Evolutionary conservation across 495 filamentous ascomycete species (phyloP).

Genomic region (Cladorrhinum samala): DNA sequence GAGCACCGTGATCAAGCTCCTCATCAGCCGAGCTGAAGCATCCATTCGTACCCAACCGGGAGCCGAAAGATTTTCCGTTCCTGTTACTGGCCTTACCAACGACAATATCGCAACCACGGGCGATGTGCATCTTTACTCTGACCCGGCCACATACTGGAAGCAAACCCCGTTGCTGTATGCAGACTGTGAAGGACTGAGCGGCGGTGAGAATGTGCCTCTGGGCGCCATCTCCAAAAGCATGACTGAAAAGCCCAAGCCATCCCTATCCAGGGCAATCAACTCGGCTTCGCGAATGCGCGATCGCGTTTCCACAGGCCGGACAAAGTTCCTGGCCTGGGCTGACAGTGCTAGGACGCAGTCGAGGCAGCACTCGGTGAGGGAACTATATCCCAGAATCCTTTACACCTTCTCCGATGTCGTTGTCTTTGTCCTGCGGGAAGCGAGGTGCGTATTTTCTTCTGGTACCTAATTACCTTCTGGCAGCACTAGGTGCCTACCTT

Average conservation of each 20-base stretch:
- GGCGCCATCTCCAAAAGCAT: conserved; percentile 2
- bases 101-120: conserved; percentile 52
- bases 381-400: conserved; percentile 49
- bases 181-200: conserved; percentile 52
- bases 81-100: conserved; percentile 32
- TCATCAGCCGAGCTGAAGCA: conserved; percentile 36
- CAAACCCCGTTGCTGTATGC: conserved; percentile 48
- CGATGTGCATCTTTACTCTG: conserved; percentile 59
- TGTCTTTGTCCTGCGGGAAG: conserved; percentile 45
- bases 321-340: conserved; percentile 31
- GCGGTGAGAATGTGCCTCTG: conserved; percentile 42
- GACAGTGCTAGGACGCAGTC: conserved; percentile 32
- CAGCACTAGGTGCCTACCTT: background rate
- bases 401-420: conserved; percentile 52
- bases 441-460: conserved; percentile 25
- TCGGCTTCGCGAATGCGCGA: background rate
- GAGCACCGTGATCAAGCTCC: conserved; percentile 50
- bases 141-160: conserved; percentile 44
- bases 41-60: background rate
- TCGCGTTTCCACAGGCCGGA: background rate
- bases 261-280: conserved; percentile 7
- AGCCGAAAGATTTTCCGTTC: conserved; percentile 20
- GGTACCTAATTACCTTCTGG: background rate
- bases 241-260: background rate
- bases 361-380: conserved; percentile 37